phyloP scores from a whole-genome alignment of 345 rosid species.

The Syzygium aromaticum region DNA sequence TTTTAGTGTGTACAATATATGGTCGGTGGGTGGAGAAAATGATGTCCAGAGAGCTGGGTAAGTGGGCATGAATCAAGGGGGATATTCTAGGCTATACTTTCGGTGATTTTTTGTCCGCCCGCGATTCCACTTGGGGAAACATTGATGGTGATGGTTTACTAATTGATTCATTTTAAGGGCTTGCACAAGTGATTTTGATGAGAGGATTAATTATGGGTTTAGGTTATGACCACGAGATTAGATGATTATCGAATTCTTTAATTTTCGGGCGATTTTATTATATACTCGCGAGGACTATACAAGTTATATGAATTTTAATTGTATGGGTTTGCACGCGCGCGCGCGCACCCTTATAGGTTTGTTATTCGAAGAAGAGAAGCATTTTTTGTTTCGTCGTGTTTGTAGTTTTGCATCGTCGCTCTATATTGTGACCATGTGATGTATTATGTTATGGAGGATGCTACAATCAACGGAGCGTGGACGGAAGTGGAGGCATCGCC shows the following conservation, averaged over 20 bases:
- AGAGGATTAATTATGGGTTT: not conserved
- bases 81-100: not conserved
- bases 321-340: rapidly evolving
- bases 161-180: not conserved
- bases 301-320: rapidly evolving
- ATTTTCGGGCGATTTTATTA: not conserved
- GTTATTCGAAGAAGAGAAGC: not conserved
- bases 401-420: rapidly evolving
- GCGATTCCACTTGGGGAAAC: too few species aligned
- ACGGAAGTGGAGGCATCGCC: slow-evolving; percentile 61
- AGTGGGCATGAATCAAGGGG: not conserved
- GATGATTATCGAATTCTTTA: not conserved
- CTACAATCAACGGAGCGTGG: slow-evolving; percentile 5
- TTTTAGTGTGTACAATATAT: not conserved
- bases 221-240: not conserved
- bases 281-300: rapidly evolving
- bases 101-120: not conserved
- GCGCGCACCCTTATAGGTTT: rapidly evolving
- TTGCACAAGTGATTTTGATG: not conserved
- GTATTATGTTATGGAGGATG: not conserved
- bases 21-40: not conserved
- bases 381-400: too few species aligned
- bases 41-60: not conserved
- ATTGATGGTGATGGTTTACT: not conserved
- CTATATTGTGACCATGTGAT: too few species aligned